Percentiles rank a stretch among this genome's conserved stretches.
Conservation (phyloP, 805 yeast genomes). For the Wickerhamiella musiphila region DNA sequence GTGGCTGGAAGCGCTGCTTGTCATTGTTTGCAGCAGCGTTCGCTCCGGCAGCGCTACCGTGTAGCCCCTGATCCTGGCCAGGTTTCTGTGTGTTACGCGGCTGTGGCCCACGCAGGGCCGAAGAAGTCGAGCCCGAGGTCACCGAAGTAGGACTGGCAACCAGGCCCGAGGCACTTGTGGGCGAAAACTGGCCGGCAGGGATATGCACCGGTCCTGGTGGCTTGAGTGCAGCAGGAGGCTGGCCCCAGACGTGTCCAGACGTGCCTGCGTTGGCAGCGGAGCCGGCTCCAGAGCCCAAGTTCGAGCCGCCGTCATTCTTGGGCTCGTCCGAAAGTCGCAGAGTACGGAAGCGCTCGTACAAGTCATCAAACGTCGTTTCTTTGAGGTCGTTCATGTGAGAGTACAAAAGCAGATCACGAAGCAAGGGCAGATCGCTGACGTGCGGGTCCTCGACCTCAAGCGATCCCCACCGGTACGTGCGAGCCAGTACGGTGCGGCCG, state of each 20-base stretch:
- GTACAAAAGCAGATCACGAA: conserved; percentile 63
- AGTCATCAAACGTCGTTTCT: conserved; percentile 70
- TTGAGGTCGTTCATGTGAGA: conserved; percentile 78
- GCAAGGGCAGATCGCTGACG: conserved; percentile 59
- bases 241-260: not conserved
- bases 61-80: not conserved
- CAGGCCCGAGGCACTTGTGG: not conserved
- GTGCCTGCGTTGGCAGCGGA: not conserved
- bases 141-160: conserved; percentile 1
- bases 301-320: conserved; percentile 13
- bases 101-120: conserved; percentile 5
- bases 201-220: not conserved
- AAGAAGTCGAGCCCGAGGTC: conserved; percentile 10
- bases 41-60: not conserved
- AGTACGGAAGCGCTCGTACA: conserved; percentile 82
- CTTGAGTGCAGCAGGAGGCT: not conserved
- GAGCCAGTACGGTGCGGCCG: conserved; percentile 26
- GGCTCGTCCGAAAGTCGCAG: conserved; percentile 55
- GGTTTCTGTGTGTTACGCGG: conserved; percentile 1
- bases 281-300: not conserved
- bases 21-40: not conserved
- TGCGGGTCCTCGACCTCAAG: conserved; percentile 52
- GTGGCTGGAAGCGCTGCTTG: not conserved
- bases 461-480: conserved; percentile 46
- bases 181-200: not conserved